Conservation (phyloP, 2,329 filamentous ascomycete genomes). For the Cercospora berteroae region DNA sequence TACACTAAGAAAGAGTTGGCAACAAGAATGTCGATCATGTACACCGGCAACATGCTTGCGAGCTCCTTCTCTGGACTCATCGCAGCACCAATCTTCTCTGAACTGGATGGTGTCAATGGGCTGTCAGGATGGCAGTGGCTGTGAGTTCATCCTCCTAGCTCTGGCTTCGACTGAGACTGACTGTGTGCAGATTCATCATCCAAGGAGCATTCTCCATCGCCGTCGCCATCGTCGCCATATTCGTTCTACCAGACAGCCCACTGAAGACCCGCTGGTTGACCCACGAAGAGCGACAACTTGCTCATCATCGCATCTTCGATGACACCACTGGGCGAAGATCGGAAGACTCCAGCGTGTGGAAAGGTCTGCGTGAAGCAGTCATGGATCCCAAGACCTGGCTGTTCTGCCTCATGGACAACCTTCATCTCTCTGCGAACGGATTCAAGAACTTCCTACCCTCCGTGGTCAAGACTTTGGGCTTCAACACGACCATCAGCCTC, state of each 20-base stretch:
- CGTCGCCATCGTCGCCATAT: neutral
- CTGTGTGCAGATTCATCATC: neutral
- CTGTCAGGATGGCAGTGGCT: conserved; percentile 53
- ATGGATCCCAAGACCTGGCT: conserved; percentile 14
- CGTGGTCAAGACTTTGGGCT: neutral
- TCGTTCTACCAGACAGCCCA: neutral
- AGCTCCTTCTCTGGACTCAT: conserved; percentile 65
- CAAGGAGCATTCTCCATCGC: neutral
- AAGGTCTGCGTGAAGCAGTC: conserved; percentile 11
- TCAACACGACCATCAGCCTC: neutral
- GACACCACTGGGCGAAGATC: conserved; percentile 10
- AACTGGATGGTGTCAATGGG: conserved; percentile 59
- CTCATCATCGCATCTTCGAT: conserved; percentile 14
- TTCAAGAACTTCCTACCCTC: neutral
- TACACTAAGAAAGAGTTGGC: conserved; percentile 48
- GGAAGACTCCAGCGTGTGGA: conserved; percentile 14
- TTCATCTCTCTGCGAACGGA: neutral
- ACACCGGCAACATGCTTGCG: conserved; percentile 41
- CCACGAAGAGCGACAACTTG: conserved; percentile 21
- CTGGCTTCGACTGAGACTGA: neutral
- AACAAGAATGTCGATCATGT: conserved; percentile 28
- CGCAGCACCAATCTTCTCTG: conserved; percentile 57
- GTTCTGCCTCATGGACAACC: conserved; percentile 5
- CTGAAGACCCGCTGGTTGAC: conserved; percentile 28
- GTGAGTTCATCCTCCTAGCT: neutral